phyloP scores from a whole-genome alignment of 2,329 filamentous ascomycete species.

The Huntiella abstrusa region DNA sequence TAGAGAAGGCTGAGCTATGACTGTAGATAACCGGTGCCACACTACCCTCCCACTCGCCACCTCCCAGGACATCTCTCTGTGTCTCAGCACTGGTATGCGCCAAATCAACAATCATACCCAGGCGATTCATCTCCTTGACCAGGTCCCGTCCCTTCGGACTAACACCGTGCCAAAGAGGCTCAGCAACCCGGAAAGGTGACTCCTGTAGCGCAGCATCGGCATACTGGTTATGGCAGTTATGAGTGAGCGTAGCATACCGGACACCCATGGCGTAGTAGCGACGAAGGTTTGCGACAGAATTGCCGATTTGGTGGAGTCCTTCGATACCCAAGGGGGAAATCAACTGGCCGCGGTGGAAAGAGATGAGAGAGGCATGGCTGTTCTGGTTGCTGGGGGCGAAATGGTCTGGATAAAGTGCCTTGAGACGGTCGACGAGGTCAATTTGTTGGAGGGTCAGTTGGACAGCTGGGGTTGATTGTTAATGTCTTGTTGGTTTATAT shows the following conservation, averaged over 20 bases:
- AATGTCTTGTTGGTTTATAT: not conserved
- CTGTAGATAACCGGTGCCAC: conserved; percentile 73
- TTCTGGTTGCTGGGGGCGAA: conserved; percentile 45
- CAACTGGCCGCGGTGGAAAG: conserved; percentile 42
- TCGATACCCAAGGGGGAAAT: conserved; percentile 69
- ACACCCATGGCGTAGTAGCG: conserved; percentile 62
- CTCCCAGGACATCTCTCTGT: conserved; percentile 62
- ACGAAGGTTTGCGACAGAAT: conserved; percentile 57
- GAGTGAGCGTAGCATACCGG: conserved; percentile 73
- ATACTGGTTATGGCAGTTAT: conserved; percentile 84
- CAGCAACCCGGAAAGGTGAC: conserved; percentile 28
- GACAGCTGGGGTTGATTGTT: conserved; percentile 28
- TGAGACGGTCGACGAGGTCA: conserved; percentile 49
- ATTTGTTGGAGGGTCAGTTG: conserved; percentile 55
- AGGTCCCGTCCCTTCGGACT: conserved; percentile 49
- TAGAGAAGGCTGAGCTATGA: conserved; percentile 60
- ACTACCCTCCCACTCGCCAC: conserved; percentile 48
- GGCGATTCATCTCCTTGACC: conserved; percentile 76
- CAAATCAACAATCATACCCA: conserved; percentile 88
- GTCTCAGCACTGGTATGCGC: conserved; percentile 61
- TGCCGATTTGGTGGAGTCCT: conserved; percentile 85
- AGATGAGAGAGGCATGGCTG: conserved; percentile 39
- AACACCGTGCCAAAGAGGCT: conserved; percentile 51
- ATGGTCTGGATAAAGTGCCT: conserved; percentile 42
- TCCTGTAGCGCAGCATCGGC: conserved; percentile 63